Conservation (phyloP, 2,329 filamentous ascomycete genomes). For the Arthrobotrys conoides region DNA sequence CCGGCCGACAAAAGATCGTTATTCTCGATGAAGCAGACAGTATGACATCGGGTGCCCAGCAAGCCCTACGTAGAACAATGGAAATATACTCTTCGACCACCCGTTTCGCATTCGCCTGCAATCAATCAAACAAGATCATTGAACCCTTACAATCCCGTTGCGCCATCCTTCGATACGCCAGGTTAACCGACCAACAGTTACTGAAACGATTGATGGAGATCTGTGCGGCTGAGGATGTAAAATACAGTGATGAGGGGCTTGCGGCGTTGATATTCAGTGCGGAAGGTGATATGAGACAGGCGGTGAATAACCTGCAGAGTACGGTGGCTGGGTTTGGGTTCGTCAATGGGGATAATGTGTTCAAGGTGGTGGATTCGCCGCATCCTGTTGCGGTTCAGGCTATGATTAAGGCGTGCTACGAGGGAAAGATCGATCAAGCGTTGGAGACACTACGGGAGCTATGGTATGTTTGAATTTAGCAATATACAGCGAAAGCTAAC, state of each 20-base stretch:
- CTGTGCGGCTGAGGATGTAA: slow-evolving; percentile 89
- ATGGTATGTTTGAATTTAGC: slow-evolving; percentile 71
- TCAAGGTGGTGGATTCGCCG: slow-evolving; percentile 95
- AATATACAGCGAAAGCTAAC: background rate
- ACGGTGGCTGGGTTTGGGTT: slow-evolving; percentile 95
- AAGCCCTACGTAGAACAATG: slow-evolving; percentile 95
- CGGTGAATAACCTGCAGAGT: slow-evolving; percentile 97
- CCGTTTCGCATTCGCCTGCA: slow-evolving; percentile 97
- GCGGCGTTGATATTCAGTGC: slow-evolving; percentile 97
- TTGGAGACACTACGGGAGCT: slow-evolving; percentile 89
- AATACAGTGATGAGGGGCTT: slow-evolving; percentile 92
- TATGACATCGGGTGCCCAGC: slow-evolving; percentile 97
- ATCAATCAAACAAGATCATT: slow-evolving; percentile 99
- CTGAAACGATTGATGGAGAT: slow-evolving; percentile 93
- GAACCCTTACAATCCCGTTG: slow-evolving; percentile 98
- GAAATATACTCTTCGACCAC: slow-evolving; percentile 98
- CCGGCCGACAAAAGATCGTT: slow-evolving; percentile 92
- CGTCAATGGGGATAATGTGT: slow-evolving; percentile 97
- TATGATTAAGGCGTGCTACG: slow-evolving; percentile 97
- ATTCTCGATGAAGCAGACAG: slow-evolving; percentile 98
- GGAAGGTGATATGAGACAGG: slow-evolving; percentile 98
- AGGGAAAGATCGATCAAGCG: slow-evolving; percentile 89
- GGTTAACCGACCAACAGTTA: slow-evolving; percentile 91
- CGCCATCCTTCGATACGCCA: slow-evolving; percentile 92
- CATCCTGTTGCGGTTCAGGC: slow-evolving; percentile 98